These are phyloP conservation scores for Paramecium primaurelia DNA, from an alignment of 73 alveolate genomes.

Conservation along the genomic window DNA sequence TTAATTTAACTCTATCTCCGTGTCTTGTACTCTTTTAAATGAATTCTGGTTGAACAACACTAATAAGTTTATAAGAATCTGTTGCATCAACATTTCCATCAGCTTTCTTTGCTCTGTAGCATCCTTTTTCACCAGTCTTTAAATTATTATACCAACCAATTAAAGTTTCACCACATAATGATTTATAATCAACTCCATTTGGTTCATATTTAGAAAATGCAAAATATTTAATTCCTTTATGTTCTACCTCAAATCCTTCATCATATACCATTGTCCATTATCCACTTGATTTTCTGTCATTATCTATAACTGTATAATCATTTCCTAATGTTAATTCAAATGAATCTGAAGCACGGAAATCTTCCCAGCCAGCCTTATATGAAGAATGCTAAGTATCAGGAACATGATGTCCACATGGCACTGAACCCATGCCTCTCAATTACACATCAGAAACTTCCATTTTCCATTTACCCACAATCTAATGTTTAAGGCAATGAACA, in stretches of 20 bases:
- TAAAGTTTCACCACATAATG: constrained; percentile 51
- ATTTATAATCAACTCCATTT: constrained; percentile 33
- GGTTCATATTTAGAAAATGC: constrained; percentile 57
- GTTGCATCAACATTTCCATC: constrained; percentile 24
- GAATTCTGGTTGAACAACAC: constrained; percentile 53
- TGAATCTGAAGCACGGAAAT: neutral
- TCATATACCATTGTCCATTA: constrained; percentile 62
- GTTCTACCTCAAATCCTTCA: constrained; percentile 59
- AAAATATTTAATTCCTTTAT: constrained; percentile 37
- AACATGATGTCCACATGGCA: constrained; percentile 27
- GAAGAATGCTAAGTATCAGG: constrained; percentile 30
- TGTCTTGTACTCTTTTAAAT: neutral
- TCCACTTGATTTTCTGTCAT: neutral
- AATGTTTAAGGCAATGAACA: constrained; percentile 31
- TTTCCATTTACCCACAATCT: constrained; percentile 19
- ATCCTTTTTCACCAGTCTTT: constrained; percentile 40
- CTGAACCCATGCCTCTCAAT: neutral
- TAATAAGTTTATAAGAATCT: constrained; percentile 1
- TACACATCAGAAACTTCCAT: neutral
- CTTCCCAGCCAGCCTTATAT: constrained; percentile 45
- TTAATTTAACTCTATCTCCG: neutral
- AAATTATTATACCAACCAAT: constrained; percentile 58
- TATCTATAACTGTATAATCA: constrained; percentile 29
- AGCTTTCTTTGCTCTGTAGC: constrained; percentile 38
- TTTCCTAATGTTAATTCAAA: neutral